Evolutionary conservation across 495 filamentous ascomycete genomes (phyloP).

Genomic region (Penicillium goetzii): DNA sequence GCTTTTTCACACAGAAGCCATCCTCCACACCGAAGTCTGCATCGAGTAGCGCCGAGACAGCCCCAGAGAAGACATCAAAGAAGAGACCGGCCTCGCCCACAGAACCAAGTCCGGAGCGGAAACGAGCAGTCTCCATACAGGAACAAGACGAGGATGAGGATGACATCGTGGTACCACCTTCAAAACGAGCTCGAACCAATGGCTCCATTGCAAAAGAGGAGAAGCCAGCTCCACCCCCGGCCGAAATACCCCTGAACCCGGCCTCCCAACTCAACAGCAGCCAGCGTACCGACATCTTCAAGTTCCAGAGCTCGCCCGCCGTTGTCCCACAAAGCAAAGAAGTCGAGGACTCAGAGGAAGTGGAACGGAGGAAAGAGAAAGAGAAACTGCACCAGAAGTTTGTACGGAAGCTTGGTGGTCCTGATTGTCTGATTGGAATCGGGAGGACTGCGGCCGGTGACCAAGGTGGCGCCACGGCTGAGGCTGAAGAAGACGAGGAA

Average conservation of each 20-base stretch:
- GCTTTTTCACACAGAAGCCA: constrained; percentile 78
- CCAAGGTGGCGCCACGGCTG: constrained; percentile 54
- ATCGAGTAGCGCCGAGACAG: constrained; percentile 19
- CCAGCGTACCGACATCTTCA: constrained; percentile 45
- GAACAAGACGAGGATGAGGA: constrained; percentile 40
- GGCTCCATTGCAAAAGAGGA: constrained; percentile 20
- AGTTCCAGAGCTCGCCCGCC: constrained; percentile 46
- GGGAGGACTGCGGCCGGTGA: constrained; percentile 61
- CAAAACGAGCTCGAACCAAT: constrained; percentile 43
- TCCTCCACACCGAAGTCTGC: constrained; percentile 23
- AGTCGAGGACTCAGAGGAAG: constrained; percentile 53
- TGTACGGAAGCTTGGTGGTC: constrained; percentile 82
- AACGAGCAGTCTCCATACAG: constrained; percentile 28
- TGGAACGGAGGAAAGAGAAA: constrained; percentile 52
- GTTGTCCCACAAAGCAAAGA: constrained; percentile 12
- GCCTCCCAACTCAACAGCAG: constrained; percentile 30
- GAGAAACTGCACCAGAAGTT: constrained; percentile 83
- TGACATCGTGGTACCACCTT: constrained; percentile 44
- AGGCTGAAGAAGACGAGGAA: constrained; percentile 52
- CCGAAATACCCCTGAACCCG: constrained; percentile 19
- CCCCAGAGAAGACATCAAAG: constrained; percentile 16
- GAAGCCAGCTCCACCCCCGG: constrained; percentile 14
- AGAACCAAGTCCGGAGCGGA: constrained; percentile 14
- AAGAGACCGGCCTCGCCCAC: constrained; percentile 24
- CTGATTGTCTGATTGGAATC: constrained; percentile 76